Conservation (phyloP, 2,329 filamentous ascomycete genomes). For the Arachnomyces sp. region DNA sequence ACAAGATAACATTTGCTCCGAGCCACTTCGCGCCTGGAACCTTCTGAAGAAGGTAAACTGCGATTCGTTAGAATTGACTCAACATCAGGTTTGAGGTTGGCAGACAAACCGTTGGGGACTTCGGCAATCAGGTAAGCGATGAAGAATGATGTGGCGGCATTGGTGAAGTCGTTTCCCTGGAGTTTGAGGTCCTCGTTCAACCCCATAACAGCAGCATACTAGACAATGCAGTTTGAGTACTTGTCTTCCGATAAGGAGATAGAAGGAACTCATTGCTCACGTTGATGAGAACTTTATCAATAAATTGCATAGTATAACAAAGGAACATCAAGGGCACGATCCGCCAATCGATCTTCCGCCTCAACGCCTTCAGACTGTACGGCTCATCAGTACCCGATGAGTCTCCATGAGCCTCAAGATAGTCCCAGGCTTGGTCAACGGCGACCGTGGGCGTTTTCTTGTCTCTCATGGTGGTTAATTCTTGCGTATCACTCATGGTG, state of each 20-base stretch:
- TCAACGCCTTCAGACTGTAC: constrained; percentile 41
- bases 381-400: constrained; percentile 24
- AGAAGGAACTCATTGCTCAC: constrained; percentile 52
- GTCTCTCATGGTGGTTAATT: constrained; percentile 6
- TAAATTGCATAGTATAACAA: constrained; percentile 26
- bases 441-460: constrained; percentile 1
- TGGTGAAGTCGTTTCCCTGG: constrained; percentile 54
- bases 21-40: constrained; percentile 57
- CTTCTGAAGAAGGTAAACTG: constrained; percentile 52
- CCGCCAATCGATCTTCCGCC: constrained; percentile 24
- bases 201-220: constrained; percentile 63
- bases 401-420: constrained; percentile 28
- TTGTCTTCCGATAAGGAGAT: constrained; percentile 59
- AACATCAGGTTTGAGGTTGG: constrained; percentile 10
- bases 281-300: constrained; percentile 28
- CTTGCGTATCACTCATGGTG: background rate
- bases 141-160: constrained; percentile 56
- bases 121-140: constrained; percentile 55
- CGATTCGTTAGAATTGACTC: constrained; percentile 11
- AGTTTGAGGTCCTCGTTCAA: constrained; percentile 49
- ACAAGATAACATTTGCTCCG: constrained; percentile 50
- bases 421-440: constrained; percentile 27
- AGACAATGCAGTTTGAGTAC: constrained; percentile 49
- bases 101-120: constrained; percentile 48
- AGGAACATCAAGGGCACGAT: constrained; percentile 26